Percentiles rank a stretch among this genome's conserved stretches.
phyloP scores from a whole-genome alignment of 441 rosid species.

The Flueggea neowawraea region DNA sequence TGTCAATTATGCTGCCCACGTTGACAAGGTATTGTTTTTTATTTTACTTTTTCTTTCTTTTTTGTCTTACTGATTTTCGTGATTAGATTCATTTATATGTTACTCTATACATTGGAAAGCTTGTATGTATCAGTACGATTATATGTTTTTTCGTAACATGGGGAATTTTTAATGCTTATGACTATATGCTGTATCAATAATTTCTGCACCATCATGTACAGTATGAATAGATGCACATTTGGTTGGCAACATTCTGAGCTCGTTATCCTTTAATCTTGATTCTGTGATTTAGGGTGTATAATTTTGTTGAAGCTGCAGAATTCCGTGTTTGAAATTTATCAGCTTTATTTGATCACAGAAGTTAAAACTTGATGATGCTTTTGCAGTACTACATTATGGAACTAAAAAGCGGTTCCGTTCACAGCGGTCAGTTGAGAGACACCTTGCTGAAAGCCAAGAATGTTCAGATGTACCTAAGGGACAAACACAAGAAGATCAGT shows the following conservation, averaged over 20 bases:
- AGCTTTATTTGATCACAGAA: slow-evolving; percentile 3
- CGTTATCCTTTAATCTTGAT: no score
- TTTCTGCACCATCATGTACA: no score
- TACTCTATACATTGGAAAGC: no score
- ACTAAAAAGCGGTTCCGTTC: slow-evolving; percentile 49
- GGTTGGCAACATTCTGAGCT: no score
- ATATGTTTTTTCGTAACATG: no score
- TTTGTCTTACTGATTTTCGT: no score
- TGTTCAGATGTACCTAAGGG: slow-evolving; percentile 16
- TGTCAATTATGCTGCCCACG: slow-evolving; percentile 9
- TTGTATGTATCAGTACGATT: no score
- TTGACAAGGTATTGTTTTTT: slow-evolving; percentile 42
- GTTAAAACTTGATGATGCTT: slow-evolving; percentile 2
- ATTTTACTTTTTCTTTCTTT: no score
- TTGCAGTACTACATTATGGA: slow-evolving; percentile 48
- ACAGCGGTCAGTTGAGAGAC: slow-evolving; percentile 40
- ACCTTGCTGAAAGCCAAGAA: slow-evolving; percentile 22
- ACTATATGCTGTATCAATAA: no score
- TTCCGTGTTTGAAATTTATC: background rate
- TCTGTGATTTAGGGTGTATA: background rate
- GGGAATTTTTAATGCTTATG: no score
- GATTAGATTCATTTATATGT: no score
- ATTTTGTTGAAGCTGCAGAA: background rate
- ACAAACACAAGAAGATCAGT: slow-evolving; percentile 8
- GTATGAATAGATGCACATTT: no score